Percentiles rank a stretch among this genome's conserved stretches.
These are phyloP conservation scores for Ocimum tenuiflorum DNA, from an alignment of 257 asterid species.

Conservation along the genomic window DNA sequence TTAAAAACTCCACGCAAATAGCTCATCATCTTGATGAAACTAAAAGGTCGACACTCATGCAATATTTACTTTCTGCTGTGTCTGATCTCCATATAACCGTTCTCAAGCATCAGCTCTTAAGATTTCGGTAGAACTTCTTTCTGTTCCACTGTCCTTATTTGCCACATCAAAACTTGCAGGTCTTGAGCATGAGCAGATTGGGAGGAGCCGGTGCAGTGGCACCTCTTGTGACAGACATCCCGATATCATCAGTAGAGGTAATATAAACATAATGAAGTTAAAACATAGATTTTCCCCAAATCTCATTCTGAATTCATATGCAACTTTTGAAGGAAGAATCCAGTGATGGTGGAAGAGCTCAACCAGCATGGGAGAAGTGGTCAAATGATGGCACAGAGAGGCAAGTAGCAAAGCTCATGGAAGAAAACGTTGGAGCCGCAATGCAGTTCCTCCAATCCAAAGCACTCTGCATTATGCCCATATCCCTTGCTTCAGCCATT, in stretches of 20 bases:
- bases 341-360: constrained; percentile 56
- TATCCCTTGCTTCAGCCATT: constrained; percentile 87
- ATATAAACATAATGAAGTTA: neutral
- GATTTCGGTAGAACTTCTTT: constrained; percentile 13
- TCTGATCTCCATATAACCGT: neutral
- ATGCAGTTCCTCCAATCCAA: constrained; percentile 95
- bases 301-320: neutral
- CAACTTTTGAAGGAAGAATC: constrained; percentile 58
- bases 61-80: neutral
- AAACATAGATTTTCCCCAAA: neutral
- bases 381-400: constrained; percentile 87
- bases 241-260: constrained; percentile 77
- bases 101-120: constrained; percentile 2
- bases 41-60: neutral
- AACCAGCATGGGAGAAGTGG: constrained; percentile 97
- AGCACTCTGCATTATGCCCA: constrained; percentile 92
- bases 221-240: constrained; percentile 83
- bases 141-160: neutral
- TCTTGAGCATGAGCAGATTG: constrained; percentile 94
- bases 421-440: constrained; percentile 91
- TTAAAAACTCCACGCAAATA: neutral
- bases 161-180: constrained; percentile 42
- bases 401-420: constrained; percentile 94
- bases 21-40: neutral
- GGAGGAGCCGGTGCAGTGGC: constrained; percentile 99